Base-by-base conservation (phyloP, 2,329 filamentous ascomycete genomes). In the Monosporascus sp. region DNA sequence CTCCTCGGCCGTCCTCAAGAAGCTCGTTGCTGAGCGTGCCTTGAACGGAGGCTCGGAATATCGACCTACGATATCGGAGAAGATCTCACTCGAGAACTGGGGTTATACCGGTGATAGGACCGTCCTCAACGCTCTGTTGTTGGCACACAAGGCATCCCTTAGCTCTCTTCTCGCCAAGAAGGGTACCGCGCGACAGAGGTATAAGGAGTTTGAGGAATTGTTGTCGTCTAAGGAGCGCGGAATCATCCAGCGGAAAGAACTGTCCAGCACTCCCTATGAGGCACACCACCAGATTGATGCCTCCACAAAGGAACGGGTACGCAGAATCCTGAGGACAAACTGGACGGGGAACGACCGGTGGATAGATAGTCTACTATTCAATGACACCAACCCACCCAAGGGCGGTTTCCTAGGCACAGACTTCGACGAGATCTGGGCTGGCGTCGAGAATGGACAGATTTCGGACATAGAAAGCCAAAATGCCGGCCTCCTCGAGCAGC, bases 1-100 rank as follows among this genome's bases (percentile, higher is more conserved):
- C 63, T 97, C 93, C 1, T 89, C 88, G 15, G 82, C 84, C 0
- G 91, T 96, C 1, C 69, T 97, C 56, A 88, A 88, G 64, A 90
- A 87, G 64, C 70, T 82, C 1, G 71, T 88, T 1, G 73, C 77
- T 0, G 71, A 74, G 43, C 66, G 74, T 39, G 61, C 68, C 41
- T 67, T 68, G 20, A 69, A 71, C 38, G 66, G 70, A 39, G 62
- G 68, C 38, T 60, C 55, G 11, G 64, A 65, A 52, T 65, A 68
- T n/a, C 65, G 75, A 49, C 72, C 75, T 41, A 76, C 80, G 9
- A 64, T 81, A 8, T 80, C 80, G 0, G 73, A 82, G 58, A 71
- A 70, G 14, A 62, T 89, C 7, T 80, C 85, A 0, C 70, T 83
- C 4, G 82, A 87, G 60, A 76, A 80, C 50, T 75, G 78, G 50